Conservation (phyloP, 805 yeast genomes). For the Teunomyces kruisii region DNA sequence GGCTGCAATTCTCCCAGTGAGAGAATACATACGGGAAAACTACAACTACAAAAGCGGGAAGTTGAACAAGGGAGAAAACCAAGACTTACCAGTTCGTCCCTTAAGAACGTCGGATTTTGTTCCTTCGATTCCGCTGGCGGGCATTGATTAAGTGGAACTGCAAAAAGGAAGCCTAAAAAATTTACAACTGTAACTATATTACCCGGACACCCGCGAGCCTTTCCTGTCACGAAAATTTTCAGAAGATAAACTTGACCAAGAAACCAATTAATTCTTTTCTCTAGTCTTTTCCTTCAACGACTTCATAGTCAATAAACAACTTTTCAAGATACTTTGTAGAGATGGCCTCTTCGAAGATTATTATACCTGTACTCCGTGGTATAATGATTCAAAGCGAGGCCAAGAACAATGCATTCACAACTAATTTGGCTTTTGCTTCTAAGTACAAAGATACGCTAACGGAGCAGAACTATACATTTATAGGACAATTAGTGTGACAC, state of each 20-base stretch:
- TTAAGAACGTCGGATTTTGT: constrained; percentile 64
- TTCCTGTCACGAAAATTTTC: background rate
- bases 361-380: constrained; percentile 27
- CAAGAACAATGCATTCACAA: constrained; percentile 21
- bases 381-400: constrained; percentile 36
- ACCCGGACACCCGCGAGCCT: constrained; percentile 5
- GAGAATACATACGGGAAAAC: constrained; percentile 75
- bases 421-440: constrained; percentile 18
- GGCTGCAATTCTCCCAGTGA: constrained; percentile 86
- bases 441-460: constrained; percentile 18
- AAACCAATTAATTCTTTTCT: background rate
- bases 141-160: background rate
- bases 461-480: constrained; percentile 25
- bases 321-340: background rate
- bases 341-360: constrained; percentile 35
- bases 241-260: background rate
- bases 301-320: constrained; percentile 1
- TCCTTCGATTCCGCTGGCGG: constrained; percentile 4
- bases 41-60: constrained; percentile 44
- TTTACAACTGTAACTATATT: background rate
- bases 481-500: constrained; percentile 35
- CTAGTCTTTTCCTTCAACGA: background rate
- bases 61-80: constrained; percentile 20
- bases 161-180: constrained; percentile 21
- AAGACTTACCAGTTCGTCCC: constrained; percentile 55